Evolutionary conservation across 805 yeast species (phyloP).

Genomic region (Saturnispora serradocipensis): DNA sequence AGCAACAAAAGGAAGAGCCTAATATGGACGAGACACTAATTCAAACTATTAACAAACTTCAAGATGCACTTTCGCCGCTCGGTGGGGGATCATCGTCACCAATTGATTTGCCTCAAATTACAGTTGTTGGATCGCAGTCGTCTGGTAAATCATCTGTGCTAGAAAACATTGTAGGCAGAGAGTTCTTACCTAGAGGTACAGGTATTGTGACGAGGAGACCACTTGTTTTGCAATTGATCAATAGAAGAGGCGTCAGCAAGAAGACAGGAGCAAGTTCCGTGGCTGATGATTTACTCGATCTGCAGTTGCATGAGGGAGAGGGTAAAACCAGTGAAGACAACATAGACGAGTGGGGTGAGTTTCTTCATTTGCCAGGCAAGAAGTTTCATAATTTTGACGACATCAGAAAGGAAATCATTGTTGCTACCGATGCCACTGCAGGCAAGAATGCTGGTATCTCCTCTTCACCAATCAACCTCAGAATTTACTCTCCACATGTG

Average conservation of each 20-base stretch:
- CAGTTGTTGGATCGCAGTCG: conserved; percentile 92
- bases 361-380: conserved; percentile 83
- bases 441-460: conserved; percentile 85
- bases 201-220: conserved; percentile 92
- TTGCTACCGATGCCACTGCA: conserved; percentile 80
- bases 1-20: not conserved
- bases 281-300: conserved; percentile 33
- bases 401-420: conserved; percentile 81
- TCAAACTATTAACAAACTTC: conserved; percentile 78
- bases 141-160: conserved; percentile 83
- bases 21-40: conserved; percentile 70
- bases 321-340: conserved; percentile 59
- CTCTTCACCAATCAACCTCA: conserved; percentile 83
- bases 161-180: conserved; percentile 87
- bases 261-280: conserved; percentile 11
- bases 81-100: conserved; percentile 89
- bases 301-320: conserved; percentile 34
- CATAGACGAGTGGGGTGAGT: conserved; percentile 94
- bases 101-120: conserved; percentile 85
- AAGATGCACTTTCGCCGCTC: conserved; percentile 94
- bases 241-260: conserved; percentile 32
- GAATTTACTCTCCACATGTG: conserved; percentile 90
- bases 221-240: conserved; percentile 69
- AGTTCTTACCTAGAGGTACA: conserved; percentile 84
- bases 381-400: conserved; percentile 82